Evolutionary conservation across 2,329 filamentous ascomycete species (phyloP), one percentile per base, ranked within the genome.

Genomic region (Nothomitra cinnamomea): DNA sequence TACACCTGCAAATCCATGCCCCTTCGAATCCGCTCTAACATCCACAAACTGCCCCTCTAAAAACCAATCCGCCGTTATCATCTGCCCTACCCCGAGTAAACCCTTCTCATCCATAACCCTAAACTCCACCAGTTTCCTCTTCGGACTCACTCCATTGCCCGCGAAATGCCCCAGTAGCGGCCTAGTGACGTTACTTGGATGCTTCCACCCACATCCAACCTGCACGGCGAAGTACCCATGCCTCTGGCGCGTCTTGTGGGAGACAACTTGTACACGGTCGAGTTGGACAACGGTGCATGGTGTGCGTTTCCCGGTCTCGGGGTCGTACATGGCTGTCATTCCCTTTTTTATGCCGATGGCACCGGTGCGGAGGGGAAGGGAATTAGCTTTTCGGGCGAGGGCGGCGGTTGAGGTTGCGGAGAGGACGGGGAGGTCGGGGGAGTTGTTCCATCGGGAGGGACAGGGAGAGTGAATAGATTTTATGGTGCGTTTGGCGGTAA

Each of bases 141-240:
- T 96, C 50, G 92, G 87, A 57, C 83, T 82, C 38, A 96, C 77
- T 21, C 83, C 83, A 63, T 87, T 82, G 54, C 75, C 79, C 56
- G 90, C 85, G 69, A 85, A 96, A 71, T 95, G 92, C 0, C 92
- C 92, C 56, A 95, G 72, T 72, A 85, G 71, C 2, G 92, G 84
- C 62, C 85, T 79, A n/a, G 82, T 83, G 42, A 92, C 79, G 65
- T 94, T 95, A 57, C 73, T 74, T 22, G 84, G 71, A 56, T 83
- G 78, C 65, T 83, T 84, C 65, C 78, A 77, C 2, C 92, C 92
- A 49, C 78, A 72, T 19, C 92, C 92, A 45, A 98, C 71, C 70
- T 95, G 89, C 13, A 96, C 88, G 15, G 90, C 92, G 75, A 79
- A 95, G 72, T 98, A 98, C 19, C 92, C 92, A 67, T 96, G 82